A percentile compares a stretch with the other conserved stretches of the same genome.
phyloP scores from a whole-genome alignment of 768 basidiomycete species.

The Pleurotus sapidus region DNA sequence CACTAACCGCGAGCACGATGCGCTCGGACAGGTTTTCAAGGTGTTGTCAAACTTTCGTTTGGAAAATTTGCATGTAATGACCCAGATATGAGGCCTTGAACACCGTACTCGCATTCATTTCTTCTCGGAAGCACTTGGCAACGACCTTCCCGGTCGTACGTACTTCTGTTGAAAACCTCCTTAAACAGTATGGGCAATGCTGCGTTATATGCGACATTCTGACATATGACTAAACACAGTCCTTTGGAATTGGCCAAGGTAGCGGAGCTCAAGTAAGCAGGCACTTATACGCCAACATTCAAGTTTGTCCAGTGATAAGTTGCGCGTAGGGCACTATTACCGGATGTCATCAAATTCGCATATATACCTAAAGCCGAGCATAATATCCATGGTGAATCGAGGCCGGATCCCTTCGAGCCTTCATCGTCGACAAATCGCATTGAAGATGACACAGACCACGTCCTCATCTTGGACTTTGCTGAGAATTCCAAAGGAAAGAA shows the following conservation, averaged over 20 bases:
- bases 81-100: conserved; percentile 64
- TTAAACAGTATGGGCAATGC: conserved; percentile 58
- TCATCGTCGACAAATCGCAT: conserved; percentile 27
- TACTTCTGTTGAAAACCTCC: conserved; percentile 74
- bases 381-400: conserved; percentile 44
- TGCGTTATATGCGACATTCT: background rate
- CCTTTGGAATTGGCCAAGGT: conserved; percentile 76
- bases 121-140: conserved; percentile 76
- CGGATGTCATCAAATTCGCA: conserved; percentile 77
- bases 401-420: conserved; percentile 35
- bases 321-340: conserved; percentile 67
- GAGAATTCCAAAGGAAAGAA: conserved; percentile 34
- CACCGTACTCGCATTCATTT: conserved; percentile 85
- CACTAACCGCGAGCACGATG: background rate
- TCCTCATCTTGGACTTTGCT: conserved; percentile 45
- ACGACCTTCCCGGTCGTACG: conserved; percentile 75
- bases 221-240: conserved; percentile 31
- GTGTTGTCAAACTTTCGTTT: conserved; percentile 20
- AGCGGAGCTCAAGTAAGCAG: conserved; percentile 76
- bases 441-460: conserved; percentile 30
- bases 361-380: conserved; percentile 69
- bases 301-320: background rate
- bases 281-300: background rate
- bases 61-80: background rate
- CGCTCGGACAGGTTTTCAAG: conserved; percentile 25